Evolutionary conservation across 2,329 filamentous ascomycete genomes (phyloP), one percentile per base, ranked within the genome.

Genomic region (Acrodontium crateriforme): DNA sequence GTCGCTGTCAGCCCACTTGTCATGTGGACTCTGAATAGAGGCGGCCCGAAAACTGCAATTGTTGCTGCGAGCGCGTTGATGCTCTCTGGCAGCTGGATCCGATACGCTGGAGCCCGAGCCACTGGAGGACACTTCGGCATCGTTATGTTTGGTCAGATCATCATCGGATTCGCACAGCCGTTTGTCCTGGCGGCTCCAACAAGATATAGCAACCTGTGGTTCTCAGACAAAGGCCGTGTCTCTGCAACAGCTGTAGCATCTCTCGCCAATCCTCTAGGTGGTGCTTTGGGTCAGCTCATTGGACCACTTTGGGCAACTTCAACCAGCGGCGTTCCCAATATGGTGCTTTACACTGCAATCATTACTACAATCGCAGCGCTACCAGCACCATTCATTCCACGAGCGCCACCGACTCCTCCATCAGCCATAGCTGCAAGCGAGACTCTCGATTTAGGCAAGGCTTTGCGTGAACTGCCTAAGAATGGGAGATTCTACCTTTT

Each of bases 151-250:
- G 87, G 87, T 4, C 87, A 95, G 59, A 78, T 95, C 50, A 53
- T 98, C 35, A 83, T 80, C 28, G 89, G 87, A 1, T 65, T 94
- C 20, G 75, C 83, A 1, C 89, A 98, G 50, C 85, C 89, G 0
- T 95, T 95, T 52, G 82, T 92, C 9, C 70, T 95, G 7, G 74
- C 78, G 5, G 83, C 87, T 0, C 87, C 89, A 1, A 87, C 89
- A 0, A 67, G 82, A 36, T 98, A 92, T 56, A 89, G 81, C 30
- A 85, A 94, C 50, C 62, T 93, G 34, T 95, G 89, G 89, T 95
- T 95, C 57, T 85, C 82, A 2, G 75, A 79, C 44, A 61, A 65
- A 8, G 87, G 85, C 6, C 72, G 89, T 30, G 80, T 93, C 9
- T 77, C 78, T 29, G 87, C 87, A 11, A 95, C 87, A 1, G 89